Evolutionary conservation across 805 yeast species (phyloP).

Genomic region (Candida pseudofarinosa): DNA sequence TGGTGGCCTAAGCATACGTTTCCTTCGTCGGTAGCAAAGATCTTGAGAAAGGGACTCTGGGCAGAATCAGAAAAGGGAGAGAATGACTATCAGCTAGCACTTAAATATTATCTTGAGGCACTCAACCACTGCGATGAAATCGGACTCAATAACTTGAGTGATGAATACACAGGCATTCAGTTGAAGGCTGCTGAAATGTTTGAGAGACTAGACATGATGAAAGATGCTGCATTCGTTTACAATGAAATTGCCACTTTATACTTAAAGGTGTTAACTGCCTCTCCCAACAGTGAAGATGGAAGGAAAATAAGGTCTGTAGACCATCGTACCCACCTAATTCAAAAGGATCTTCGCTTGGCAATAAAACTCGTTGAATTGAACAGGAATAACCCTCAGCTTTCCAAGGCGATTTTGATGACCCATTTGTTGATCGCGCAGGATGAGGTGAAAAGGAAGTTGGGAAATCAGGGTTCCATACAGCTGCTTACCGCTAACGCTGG

Average conservation of each 20-base stretch:
- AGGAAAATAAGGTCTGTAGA: conserved; percentile 17
- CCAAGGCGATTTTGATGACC: conserved; percentile 56
- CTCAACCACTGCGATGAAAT: conserved; percentile 56
- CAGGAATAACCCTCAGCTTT: conserved; percentile 41
- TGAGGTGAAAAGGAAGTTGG: conserved; percentile 48
- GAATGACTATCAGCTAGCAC: conserved; percentile 62
- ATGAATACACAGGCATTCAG: conserved; percentile 88
- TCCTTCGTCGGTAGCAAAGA: conserved; percentile 65
- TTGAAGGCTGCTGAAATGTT: conserved; percentile 84
- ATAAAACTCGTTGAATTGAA: conserved; percentile 62
- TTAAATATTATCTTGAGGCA: conserved; percentile 71
- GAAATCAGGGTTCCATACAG: conserved; percentile 8
- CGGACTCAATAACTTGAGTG: conserved; percentile 54
- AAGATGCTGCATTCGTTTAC: conserved; percentile 66
- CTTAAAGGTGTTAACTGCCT: conserved; percentile 45
- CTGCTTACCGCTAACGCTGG: conserved; percentile 1
- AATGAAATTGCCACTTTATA: conserved; percentile 61
- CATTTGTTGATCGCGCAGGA: conserved; percentile 65
- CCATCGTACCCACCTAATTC: conserved; percentile 55
- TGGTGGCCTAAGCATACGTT: conserved; percentile 69
- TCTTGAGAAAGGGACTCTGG: conserved; percentile 72
- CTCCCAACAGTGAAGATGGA: conserved; percentile 23
- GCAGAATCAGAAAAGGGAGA: conserved; percentile 72
- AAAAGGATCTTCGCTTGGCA: conserved; percentile 66
- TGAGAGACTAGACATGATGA: conserved; percentile 58